Evolutionary conservation across 345 rosid species (phyloP).

Genomic region (Rubroshorea leprosula): DNA sequence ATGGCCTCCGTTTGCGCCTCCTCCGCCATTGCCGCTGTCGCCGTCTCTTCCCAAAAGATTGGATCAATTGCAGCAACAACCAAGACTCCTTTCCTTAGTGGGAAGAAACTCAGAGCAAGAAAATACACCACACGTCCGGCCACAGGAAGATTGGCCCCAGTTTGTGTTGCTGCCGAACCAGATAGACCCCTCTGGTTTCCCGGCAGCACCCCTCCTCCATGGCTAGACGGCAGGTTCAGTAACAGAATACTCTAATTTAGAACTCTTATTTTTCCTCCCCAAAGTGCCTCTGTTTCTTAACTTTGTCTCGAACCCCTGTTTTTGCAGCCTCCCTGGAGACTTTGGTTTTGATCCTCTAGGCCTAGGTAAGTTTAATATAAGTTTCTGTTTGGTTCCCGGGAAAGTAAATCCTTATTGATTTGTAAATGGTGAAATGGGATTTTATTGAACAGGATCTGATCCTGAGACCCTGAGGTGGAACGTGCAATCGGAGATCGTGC

Average conservation of each 20-base stretch:
- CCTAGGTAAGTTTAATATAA: slow-evolving; percentile 47
- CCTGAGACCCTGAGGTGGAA: slow-evolving; percentile 92
- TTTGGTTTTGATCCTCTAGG: slow-evolving; percentile 96
- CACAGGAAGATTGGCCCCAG: slow-evolving; percentile 33
- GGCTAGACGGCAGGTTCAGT: slow-evolving; percentile 85
- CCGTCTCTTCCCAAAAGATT: slow-evolving; percentile 60
- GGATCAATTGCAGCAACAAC: slow-evolving; percentile 41
- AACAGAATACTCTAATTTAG: not conserved
- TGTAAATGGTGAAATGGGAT: not conserved
- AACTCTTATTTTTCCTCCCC: not conserved
- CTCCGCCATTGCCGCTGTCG: slow-evolving; percentile 64
- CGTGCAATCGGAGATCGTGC: slow-evolving; percentile 80
- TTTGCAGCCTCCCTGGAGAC: slow-evolving; percentile 89
- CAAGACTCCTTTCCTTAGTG: slow-evolving; percentile 59
- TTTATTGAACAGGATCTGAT: slow-evolving; percentile 57
- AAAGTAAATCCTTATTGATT: not conserved
- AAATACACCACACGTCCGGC: slow-evolving; percentile 26
- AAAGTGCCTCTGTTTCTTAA: not conserved
- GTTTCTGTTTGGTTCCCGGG: not conserved
- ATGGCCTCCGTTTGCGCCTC: slow-evolving; percentile 95
- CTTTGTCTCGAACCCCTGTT: not conserved
- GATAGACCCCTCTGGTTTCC: slow-evolving; percentile 98
- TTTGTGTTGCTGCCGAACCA: slow-evolving; percentile 68
- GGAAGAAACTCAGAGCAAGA: slow-evolving; percentile 58
- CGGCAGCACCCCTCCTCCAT: slow-evolving; percentile 90